Base-by-base conservation (phyloP, 345 rosid species). In the Carallia pectinifolia region DNA sequence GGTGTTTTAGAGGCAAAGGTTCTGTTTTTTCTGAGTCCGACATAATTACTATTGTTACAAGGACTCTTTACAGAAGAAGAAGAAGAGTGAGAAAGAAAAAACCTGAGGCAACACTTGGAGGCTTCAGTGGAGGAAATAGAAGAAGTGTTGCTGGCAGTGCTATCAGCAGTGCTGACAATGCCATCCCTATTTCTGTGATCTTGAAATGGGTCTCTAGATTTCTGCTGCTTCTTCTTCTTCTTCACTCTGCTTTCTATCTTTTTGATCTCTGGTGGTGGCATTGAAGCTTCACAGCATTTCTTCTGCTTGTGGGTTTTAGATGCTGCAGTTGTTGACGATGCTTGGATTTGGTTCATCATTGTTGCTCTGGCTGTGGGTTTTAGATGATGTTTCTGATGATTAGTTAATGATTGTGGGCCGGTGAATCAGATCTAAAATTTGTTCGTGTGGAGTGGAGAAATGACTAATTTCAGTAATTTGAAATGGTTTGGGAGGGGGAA, bases 61-160 rank as follows among this genome's bases (percentile, higher is more conserved):
- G 81, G 77, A 10, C 85, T 67, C 72, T 79, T 83, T 1, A 64
- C 62, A 30, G 85, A 40, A 61, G 72, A 55, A 18, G 50, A 44
- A 44, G 84, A 71, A 47, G 88, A 81, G 69, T 84, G 84, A 48
- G 96, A 82, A 65, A 86, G 88, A 66, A 90, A 81, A 76, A 86
- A 91, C 88, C 89, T 84, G 87, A 90, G 96, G 74, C 91, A 85
- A 44, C 93, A 89, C 65, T 62, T 84, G 0, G 93, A 87, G 29
- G 89, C 80, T 82, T 90, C 98, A 61, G 80, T 58, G 60, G 94
- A 88, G 70, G 74, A 80, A 31, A 81, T 58, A 65, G 82, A 69
- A 73, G 85, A 65, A 68, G 74, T 64, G 39, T 75, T 71, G 70
- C 79, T 64, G 67, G 15, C 50, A 44, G 17, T 70, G 71, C 64